phyloP scores from a whole-genome alignment of 2,329 filamentous ascomycete genomes.

The Trichoderma sp. region DNA sequence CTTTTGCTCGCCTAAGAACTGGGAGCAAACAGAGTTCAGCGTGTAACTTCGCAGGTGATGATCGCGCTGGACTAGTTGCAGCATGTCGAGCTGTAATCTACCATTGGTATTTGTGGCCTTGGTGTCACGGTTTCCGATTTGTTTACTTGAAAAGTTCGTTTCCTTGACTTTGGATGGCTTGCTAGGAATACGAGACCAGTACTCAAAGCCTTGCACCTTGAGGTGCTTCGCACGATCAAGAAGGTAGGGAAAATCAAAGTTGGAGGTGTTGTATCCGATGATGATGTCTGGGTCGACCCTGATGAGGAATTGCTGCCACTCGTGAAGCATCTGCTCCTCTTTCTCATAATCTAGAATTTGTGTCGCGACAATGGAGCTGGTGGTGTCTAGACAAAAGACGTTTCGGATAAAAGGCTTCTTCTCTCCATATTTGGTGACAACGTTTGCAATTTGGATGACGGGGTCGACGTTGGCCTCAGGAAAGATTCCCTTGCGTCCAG shows the following conservation, averaged over 20 bases:
- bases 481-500: slow-evolving; percentile 95
- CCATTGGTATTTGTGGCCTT: slow-evolving; percentile 95
- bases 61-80: slow-evolving; percentile 94
- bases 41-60: slow-evolving; percentile 96
- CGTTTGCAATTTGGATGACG: slow-evolving; percentile 96
- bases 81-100: slow-evolving; percentile 83
- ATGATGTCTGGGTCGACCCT: slow-evolving; percentile 95
- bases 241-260: slow-evolving; percentile 98
- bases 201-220: slow-evolving; percentile 76
- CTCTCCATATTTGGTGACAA: slow-evolving; percentile 92
- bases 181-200: slow-evolving; percentile 77
- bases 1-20: slow-evolving; percentile 96
- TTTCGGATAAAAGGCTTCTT: slow-evolving; percentile 94
- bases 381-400: slow-evolving; percentile 91
- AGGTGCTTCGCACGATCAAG: slow-evolving; percentile 83
- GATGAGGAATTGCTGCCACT: slow-evolving; percentile 87
- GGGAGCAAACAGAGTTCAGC: slow-evolving; percentile 89
- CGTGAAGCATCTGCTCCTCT: slow-evolving; percentile 86
- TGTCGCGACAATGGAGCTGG: slow-evolving; percentile 90
- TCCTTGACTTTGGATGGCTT: slow-evolving; percentile 70
- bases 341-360: slow-evolving; percentile 80
- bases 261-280: slow-evolving; percentile 97
- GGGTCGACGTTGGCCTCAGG: slow-evolving; percentile 89
- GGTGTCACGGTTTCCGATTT: slow-evolving; percentile 94
- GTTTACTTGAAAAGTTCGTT: slow-evolving; percentile 92